Evolutionary conservation across 306 rosid genomes (phyloP).

Genomic region (Quercus rubra): DNA sequence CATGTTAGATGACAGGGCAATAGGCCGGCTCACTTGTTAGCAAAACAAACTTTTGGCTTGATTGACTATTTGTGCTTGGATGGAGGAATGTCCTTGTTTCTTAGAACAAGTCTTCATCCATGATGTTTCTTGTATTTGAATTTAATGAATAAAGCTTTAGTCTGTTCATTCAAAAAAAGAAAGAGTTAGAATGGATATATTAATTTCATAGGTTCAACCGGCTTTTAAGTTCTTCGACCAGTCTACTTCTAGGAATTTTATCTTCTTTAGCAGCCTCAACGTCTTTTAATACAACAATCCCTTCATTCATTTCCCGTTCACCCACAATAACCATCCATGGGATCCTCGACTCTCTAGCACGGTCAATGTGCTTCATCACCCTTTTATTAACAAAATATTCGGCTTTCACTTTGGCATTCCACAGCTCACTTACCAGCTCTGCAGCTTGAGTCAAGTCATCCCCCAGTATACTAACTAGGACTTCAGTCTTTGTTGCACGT

Average conservation of each 20-base stretch:
- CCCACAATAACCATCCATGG: constrained; percentile 88
- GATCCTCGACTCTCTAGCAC: constrained; percentile 68
- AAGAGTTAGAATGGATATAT: neutral
- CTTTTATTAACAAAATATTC: constrained; percentile 68
- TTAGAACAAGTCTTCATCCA: too few species aligned
- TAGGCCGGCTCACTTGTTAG: too few species aligned
- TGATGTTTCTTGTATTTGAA: too few species aligned
- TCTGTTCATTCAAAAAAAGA: too few species aligned
- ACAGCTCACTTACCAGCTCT: constrained; percentile 70
- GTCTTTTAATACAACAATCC: constrained; percentile 56
- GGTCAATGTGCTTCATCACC: constrained; percentile 59
- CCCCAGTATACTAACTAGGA: constrained; percentile 73
- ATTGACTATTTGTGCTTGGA: too few species aligned
- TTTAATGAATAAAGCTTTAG: too few species aligned
- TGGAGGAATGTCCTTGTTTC: too few species aligned
- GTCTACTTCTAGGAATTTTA: constrained; percentile 35
- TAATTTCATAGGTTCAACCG: constrained; percentile 36
- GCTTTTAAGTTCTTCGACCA: constrained; percentile 60
- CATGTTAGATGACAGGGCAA: too few species aligned
- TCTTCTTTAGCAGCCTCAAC: constrained; percentile 38
- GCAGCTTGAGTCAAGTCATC: constrained; percentile 64
- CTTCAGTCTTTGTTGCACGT: constrained; percentile 81
- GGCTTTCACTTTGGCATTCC: constrained; percentile 58
- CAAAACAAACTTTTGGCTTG: too few species aligned
- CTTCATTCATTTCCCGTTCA: constrained; percentile 65